Base-by-base conservation (phyloP, 305 asterid genomes). In the Fraxinus sp. region DNA sequence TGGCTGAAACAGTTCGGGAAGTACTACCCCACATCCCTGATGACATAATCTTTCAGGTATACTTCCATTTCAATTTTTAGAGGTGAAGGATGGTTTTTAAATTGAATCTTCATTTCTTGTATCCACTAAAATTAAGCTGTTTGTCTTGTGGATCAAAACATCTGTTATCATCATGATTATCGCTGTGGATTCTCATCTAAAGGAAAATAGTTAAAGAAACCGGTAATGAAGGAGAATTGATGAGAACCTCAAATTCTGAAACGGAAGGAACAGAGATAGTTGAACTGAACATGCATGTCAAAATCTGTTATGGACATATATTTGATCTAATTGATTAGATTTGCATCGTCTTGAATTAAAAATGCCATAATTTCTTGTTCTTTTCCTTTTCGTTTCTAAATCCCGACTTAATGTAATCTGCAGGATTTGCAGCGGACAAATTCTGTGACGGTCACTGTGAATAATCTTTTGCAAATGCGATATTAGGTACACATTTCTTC, bases 1-100 rank as follows among this genome's bases (percentile, higher is more conserved):
- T 94, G 95, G 97, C 94, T 39, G 95, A 92, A 84, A 90, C 94
- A 33, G 98, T 94, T 74, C 84, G 91, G 80, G 98, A 93, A 87
- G 94, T 93, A 73, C 88, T 91, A 79, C 98, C 98, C 73, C 98
- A 94, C 84, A 80, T 94, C 83, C 95, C 95, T 44, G 94, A 89
- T 80, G 97, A 94, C 80, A 52, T 91, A 76, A 92, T 94, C 81
- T 88, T 94, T 59, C 94, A 94, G 98, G 98, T 94, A 84, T 41
- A 78, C 26, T 49, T 26, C 14, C 59, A n/a, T 16, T 36, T 59
- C 26, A 32, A 62, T 9, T 59, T 62, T 70, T 26, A 74, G 1
- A 33, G 24, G 33, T 80, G 24, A 18, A 76, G 18, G 3, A 30
- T 46, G 35, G 78, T 57, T 44, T 83, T 18, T 76, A 62, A 62